Percentiles rank a stretch among this genome's conserved stretches.
phyloP scores from a whole-genome alignment of 306 rosid species.

The Begonia masoniana region DNA sequence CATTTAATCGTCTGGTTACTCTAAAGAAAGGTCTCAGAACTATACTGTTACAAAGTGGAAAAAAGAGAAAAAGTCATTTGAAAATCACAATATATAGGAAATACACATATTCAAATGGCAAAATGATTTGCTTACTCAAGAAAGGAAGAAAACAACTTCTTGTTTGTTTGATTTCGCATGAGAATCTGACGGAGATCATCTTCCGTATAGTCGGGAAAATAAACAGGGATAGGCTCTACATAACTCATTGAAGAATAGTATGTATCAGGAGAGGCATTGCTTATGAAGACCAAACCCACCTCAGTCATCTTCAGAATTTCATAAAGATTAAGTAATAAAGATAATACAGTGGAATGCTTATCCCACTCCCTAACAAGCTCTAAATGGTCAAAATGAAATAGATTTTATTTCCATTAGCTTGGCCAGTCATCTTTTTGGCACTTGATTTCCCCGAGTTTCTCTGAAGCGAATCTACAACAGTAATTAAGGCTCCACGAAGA shows the following conservation, averaged over 20 bases:
- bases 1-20: slow-evolving; percentile 61
- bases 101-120: slow-evolving; percentile 1
- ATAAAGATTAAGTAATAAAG: slow-evolving; percentile 64
- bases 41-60: slow-evolving; percentile 38
- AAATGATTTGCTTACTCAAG: slow-evolving; percentile 36
- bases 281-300: slow-evolving; percentile 71
- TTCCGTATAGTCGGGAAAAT: slow-evolving; percentile 70
- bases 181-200: slow-evolving; percentile 53
- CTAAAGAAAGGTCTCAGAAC: slow-evolving; percentile 57
- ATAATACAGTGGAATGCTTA: slow-evolving; percentile 55
- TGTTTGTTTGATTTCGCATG: slow-evolving; percentile 42
- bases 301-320: slow-evolving; percentile 64
- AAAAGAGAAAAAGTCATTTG: not conserved
- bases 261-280: slow-evolving; percentile 76
- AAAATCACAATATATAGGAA: slow-evolving; percentile 8
- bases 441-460: slow-evolving; percentile 24
- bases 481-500: slow-evolving; percentile 63
- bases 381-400: slow-evolving; percentile 73
- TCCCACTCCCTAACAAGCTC: slow-evolving; percentile 86
- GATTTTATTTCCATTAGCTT: slow-evolving; percentile 53
- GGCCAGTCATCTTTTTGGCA: slow-evolving; percentile 22
- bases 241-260: slow-evolving; percentile 69
- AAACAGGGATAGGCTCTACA: slow-evolving; percentile 57
- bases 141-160: slow-evolving; percentile 67
- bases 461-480: slow-evolving; percentile 31